Base-by-base conservation (phyloP, 2,329 filamentous ascomycete species). In the Nannizzia gypsea region DNA sequence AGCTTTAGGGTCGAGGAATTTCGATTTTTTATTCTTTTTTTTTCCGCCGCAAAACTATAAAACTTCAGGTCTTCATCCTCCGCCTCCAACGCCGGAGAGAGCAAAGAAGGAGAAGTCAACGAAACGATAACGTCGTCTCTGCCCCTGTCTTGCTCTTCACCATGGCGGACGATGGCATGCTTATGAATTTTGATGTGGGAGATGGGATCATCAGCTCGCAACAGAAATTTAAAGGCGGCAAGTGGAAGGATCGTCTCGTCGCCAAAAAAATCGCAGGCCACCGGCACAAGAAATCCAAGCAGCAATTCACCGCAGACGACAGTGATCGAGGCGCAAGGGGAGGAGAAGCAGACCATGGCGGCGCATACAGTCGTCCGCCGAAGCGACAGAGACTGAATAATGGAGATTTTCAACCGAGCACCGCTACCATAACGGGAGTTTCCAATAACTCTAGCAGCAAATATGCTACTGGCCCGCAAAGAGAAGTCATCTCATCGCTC, bases 151-250 rank as follows among this genome's bases (percentile, higher is more conserved):
- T 60, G 58, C 46, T 50, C 44, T 13, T 50, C 58, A 67, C 57
- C 63, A 96, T 97, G 91, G 89, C 89, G 57, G 91, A 97, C 78
- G 89, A 95, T 84, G 90, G 90, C 66, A 88, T 99, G 83, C 82
- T 96, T 60, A 79, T 97, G 70, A 97, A 97, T 68, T 96, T 97
- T 71, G 85, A 90, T 67, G 78, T 96, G 60, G 81, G 83, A 28
- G 84, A 89, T 62, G 81, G 78, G 17, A 81, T 87, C 11, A 71
- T 89, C 59, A 80, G 85, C 62, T 78, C 81, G 4, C 79, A 80
- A 66, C 75, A 78, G 2, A 81, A 77, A 59, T 89, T 95, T 73
- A 93, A 88, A 71, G 93, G 93, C 66, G 93, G 93, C n/a, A 83
- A 84, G 67, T 99, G 93, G 93, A 87, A 88, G 70, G 91, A 96